phyloP scores from a whole-genome alignment of 768 basidiomycete species.

The Hirschioporus abietinus region DNA sequence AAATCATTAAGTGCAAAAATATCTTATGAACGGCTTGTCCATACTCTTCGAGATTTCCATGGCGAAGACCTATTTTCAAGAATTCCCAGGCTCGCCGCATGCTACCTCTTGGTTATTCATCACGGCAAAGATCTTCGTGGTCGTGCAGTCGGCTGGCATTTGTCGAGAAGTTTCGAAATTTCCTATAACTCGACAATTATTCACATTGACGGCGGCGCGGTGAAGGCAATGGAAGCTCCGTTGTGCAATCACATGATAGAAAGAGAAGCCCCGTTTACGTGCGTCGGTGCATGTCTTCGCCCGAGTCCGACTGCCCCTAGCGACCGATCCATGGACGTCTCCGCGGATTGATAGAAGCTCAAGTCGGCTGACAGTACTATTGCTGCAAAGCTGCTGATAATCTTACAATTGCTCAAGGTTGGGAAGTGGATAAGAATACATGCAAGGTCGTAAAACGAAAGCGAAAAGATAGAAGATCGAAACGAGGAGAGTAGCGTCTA shows the following conservation, averaged over 20 bases:
- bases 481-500: background rate
- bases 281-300: background rate
- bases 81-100: background rate
- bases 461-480: background rate
- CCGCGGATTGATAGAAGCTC: background rate
- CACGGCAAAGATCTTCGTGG: background rate
- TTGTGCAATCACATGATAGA: background rate
- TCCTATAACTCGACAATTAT: background rate
- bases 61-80: background rate
- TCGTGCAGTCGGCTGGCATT: background rate
- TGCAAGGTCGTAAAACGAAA: background rate
- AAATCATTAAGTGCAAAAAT: background rate
- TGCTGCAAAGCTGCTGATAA: background rate
- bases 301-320: background rate
- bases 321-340: background rate
- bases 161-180: background rate
- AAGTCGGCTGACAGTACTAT: background rate
- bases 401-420: background rate
- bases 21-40: background rate
- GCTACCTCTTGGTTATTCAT: background rate
- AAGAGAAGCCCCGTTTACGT: background rate
- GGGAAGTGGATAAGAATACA: background rate
- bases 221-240: background rate
- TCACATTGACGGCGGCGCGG: background rate
- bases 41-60: background rate